Conservation (phyloP, 257 asterid genomes). For the Solanum raphanifolium region DNA sequence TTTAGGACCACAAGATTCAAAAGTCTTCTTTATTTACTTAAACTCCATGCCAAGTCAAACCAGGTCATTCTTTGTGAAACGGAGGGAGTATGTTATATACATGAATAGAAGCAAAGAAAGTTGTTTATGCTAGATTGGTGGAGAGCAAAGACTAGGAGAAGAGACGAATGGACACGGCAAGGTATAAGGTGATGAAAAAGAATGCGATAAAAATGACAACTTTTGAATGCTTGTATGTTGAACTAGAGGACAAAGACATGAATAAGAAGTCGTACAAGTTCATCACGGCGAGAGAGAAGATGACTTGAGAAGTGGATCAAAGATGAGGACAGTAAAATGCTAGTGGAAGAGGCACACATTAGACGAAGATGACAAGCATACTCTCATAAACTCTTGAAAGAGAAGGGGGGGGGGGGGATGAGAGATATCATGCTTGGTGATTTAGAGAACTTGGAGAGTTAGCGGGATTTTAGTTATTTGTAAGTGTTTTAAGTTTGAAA, state of each 20-base stretch:
- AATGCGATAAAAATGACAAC: no score
- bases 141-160: neutral
- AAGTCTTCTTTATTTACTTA: no score
- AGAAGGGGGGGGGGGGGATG: no score
- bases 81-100: no score
- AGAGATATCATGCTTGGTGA: no score
- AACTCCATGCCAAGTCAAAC: no score
- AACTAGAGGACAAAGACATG: neutral
- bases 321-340: no score
- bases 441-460: no score
- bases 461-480: neutral
- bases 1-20: no score
- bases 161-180: neutral
- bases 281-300: neutral
- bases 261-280: neutral
- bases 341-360: neutral
- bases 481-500: neutral
- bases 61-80: no score
- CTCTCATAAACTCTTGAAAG: neutral
- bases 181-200: no score
- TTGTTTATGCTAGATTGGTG: neutral
- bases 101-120: no score
- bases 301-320: neutral
- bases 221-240: neutral
- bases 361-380: neutral